Percentiles rank a stretch among this genome's conserved stretches.
Conservation (phyloP, 805 yeast species). For the Ogataea pilisensis region DNA sequence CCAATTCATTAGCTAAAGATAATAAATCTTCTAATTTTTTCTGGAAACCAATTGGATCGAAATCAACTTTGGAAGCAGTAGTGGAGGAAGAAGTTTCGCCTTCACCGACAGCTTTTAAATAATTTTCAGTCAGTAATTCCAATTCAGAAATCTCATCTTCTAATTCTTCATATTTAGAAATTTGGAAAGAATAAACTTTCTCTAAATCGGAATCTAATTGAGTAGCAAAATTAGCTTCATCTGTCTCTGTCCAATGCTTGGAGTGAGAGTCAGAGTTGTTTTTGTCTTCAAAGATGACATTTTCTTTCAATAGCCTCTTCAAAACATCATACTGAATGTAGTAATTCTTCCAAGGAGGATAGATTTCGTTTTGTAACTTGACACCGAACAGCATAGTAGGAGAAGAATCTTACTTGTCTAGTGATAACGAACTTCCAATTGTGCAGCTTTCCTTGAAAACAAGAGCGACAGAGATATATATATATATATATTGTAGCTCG, state of each 20-base stretch:
- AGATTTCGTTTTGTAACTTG: constrained; percentile 74
- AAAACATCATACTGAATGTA: constrained; percentile 64
- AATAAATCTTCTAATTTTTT: constrained; percentile 68
- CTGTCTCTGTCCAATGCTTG: constrained; percentile 61
- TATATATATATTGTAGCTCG: too few species aligned
- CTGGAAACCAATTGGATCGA: constrained; percentile 63
- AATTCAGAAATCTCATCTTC: constrained; percentile 58
- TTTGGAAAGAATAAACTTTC: constrained; percentile 72
- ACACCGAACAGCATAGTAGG: constrained; percentile 81
- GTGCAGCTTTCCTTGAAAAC: too few species aligned
- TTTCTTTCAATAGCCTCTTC: constrained; percentile 68
- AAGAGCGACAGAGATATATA: too few species aligned
- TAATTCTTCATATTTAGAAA: constrained; percentile 61
- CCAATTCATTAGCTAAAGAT: constrained; percentile 76
- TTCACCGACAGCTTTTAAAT: constrained; percentile 19
- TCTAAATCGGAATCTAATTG: constrained; percentile 67
- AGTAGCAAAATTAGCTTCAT: constrained; percentile 65
- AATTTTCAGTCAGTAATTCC: constrained; percentile 54
- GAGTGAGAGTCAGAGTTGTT: constrained; percentile 5
- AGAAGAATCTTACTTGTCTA: too few species aligned
- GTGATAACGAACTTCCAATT: too few species aligned
- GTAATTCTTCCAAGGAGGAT: constrained; percentile 81
- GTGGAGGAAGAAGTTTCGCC: constrained; percentile 22
- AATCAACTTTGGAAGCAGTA: too few species aligned
- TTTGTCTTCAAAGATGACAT: constrained; percentile 31